A percentile compares a stretch with the other conserved stretches of the same genome.
phyloP scores from a whole-genome alignment of 2,329 filamentous ascomycete genomes.

The Diaporthe eres region DNA sequence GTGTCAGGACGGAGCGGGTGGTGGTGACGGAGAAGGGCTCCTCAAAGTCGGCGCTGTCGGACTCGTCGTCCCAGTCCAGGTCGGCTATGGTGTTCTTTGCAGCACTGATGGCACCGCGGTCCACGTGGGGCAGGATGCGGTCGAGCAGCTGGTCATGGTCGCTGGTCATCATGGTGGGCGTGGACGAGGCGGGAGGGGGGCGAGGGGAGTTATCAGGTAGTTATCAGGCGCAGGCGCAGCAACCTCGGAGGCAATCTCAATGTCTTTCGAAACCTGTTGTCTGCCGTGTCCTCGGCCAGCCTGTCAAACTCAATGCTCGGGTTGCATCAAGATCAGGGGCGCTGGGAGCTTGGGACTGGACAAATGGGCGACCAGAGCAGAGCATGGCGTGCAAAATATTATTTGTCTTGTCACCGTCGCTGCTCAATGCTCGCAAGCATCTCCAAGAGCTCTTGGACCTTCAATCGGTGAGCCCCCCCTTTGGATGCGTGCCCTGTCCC shows the following conservation, averaged over 20 bases:
- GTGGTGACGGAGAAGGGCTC: slow-evolving; percentile 23
- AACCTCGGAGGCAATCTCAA: neutral
- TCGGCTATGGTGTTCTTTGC: slow-evolving; percentile 34
- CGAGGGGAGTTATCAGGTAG: neutral
- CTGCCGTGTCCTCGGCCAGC: neutral
- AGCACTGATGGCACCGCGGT: slow-evolving; percentile 31
- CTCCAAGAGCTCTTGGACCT: slow-evolving; percentile 15
- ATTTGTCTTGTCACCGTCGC: slow-evolving; percentile 3
- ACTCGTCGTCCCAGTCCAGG: slow-evolving; percentile 35
- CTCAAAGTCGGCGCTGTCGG: slow-evolving; percentile 25
- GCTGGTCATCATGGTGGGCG: slow-evolving; percentile 31
- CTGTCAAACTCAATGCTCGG: slow-evolving; percentile 25
- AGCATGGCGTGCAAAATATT: neutral
- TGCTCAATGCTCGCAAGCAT: slow-evolving; percentile 19
- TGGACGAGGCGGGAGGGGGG: neutral
- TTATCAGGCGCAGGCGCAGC: neutral
- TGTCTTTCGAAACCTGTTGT: slow-evolving; percentile 10
- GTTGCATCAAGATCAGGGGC: slow-evolving; percentile 33
- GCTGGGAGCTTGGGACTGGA: neutral
- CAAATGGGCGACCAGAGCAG: slow-evolving; percentile 15
- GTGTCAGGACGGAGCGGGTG: slow-evolving; percentile 3
- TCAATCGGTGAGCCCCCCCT: neutral
- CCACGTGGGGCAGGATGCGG: slow-evolving; percentile 31
- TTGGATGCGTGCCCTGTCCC: neutral
- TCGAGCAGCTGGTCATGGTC: slow-evolving; percentile 33